Conservation (phyloP, 345 rosid species). For the Eucalyptus curtisii region DNA sequence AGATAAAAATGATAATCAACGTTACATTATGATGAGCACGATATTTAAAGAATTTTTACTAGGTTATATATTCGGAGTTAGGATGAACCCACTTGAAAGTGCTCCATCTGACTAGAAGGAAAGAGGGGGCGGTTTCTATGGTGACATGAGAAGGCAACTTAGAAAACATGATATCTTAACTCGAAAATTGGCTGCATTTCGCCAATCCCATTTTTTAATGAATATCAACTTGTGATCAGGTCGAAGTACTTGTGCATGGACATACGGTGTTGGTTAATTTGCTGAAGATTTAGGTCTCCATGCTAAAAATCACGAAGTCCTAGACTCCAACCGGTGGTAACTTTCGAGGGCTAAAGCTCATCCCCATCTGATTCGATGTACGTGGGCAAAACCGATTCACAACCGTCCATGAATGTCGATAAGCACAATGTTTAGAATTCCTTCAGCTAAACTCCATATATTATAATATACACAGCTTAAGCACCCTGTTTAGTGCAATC, state of each 20-base stretch:
- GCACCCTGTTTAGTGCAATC: background rate
- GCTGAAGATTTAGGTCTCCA: background rate
- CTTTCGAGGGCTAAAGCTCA: background rate
- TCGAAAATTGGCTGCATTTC: accelerated
- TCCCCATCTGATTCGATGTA: background rate
- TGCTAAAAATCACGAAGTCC: background rate
- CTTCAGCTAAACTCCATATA: background rate
- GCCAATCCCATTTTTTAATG: background rate
- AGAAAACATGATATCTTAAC: background rate
- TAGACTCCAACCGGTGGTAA: background rate
- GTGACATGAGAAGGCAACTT: background rate
- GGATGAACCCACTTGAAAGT: background rate
- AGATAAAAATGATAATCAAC: background rate
- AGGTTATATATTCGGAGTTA: background rate
- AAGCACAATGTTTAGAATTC: background rate
- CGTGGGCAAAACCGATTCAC: background rate
- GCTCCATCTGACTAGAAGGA: background rate
- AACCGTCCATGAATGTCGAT: background rate
- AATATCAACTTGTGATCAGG: background rate
- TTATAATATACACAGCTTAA: background rate
- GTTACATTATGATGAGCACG: background rate
- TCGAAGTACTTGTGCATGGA: background rate
- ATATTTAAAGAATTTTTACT: background rate
- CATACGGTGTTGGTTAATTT: background rate
- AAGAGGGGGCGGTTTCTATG: background rate